Evolutionary conservation across 768 basidiomycete genomes (phyloP), one percentile per base, ranked within the genome.

Genomic region (Tulasnella sp.): DNA sequence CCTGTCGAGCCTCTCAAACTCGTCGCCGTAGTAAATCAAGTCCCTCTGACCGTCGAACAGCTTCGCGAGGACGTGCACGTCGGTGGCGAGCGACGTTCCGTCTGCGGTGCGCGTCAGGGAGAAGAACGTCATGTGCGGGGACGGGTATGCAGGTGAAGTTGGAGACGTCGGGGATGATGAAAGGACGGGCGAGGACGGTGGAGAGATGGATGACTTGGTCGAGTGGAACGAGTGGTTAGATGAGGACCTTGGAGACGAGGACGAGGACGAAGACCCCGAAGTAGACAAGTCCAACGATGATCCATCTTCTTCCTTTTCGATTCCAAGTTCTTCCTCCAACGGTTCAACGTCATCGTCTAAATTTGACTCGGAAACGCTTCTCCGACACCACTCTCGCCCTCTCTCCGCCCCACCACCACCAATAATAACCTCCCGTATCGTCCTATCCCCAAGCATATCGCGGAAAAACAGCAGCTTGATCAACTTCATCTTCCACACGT

Each of bases 21-120:
- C 90, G 34, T 87, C 88, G 78, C 90, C 88, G 81, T 89, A 92
- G 49, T 91, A 90, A 69, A 93, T 87, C 88, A 91, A 89, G 79
- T 92, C 88, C 40, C 91, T 86, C 79, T 92, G 91, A 52, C 84
- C 85, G n/a, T 86, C 86, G 82, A 94, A 94, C 9, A 93, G 83
- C 42, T 88, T 84, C 17, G 91, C 88, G 12, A 94, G 88, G 31
- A 91, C 83, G 49, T 86, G 84, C 12, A 90, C 88, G 72, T 91
- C 91, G 3, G 92, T 89, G 1, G 91, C 92, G 72, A 94, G 84
- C 14, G 91, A 92, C 31, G 91, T 91, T 1, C 91, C 91, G 82
- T 93, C 93, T 29, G 86, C 82, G 7, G 92, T 93, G 77, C 91
- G 86, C 22, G 92, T 93, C 80, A 93, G 91, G 78, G 89, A 91